phyloP scores from a whole-genome alignment of 192 early-diverging fungal genomes.

The Dispira parvispora region DNA sequence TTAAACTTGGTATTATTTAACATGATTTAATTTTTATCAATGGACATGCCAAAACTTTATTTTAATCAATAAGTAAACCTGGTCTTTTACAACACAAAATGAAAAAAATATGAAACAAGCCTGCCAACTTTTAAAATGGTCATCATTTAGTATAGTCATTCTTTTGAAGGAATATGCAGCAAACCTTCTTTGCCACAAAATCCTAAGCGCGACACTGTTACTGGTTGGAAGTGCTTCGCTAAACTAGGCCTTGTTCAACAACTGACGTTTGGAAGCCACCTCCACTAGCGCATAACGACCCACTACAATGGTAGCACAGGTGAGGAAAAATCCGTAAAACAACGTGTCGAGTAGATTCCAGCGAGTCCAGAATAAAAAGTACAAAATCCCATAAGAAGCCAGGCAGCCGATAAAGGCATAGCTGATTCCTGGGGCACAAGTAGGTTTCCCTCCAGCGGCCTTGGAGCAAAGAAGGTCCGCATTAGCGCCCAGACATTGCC shows the following conservation, averaged over 20 bases:
- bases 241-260: not conserved
- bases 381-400: not conserved
- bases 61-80: no score
- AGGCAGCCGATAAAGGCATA: slow-evolving; percentile 1
- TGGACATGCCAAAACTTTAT: no score
- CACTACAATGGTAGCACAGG: not conserved
- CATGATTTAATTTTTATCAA: no score
- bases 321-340: not conserved
- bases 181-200: no score
- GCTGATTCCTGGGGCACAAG: not conserved
- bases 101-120: no score
- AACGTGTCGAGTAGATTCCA: slow-evolving; percentile 4
- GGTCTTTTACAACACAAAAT: no score
- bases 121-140: no score
- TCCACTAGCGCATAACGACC: slow-evolving; percentile 3
- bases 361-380: slow-evolving; percentile 4
- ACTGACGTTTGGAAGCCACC: not conserved
- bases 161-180: no score
- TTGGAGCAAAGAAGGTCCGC: not conserved
- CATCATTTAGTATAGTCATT: no score
- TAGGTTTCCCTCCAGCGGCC: not conserved
- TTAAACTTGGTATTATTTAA: no score
- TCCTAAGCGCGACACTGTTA: no score
- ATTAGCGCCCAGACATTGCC: not conserved
- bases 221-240: no score